phyloP scores from a whole-genome alignment of 768 basidiomycete genomes.

The Peribolospora kevripleyi region DNA sequence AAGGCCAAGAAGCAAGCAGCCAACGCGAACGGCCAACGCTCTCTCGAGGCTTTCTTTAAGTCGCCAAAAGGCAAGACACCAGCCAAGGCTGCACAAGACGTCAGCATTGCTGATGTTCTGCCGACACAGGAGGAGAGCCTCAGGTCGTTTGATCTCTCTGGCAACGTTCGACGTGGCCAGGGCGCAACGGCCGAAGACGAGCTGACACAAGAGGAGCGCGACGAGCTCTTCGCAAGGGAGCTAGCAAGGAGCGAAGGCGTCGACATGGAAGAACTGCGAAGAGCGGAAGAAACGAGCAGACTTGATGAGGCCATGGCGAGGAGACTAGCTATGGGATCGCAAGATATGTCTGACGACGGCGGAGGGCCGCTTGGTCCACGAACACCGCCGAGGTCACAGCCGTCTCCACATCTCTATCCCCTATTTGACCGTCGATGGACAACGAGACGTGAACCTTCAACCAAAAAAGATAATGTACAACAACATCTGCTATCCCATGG shows the following conservation, averaged over 20 bases:
- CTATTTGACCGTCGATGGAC: too few species aligned
- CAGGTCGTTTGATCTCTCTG: too few species aligned
- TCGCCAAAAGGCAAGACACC: too few species aligned
- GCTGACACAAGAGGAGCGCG: not conserved
- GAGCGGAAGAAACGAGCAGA: not conserved
- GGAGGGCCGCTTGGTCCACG: constrained; percentile 1
- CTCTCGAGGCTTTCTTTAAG: too few species aligned
- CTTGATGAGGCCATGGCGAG: not conserved
- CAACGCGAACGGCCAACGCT: too few species aligned
- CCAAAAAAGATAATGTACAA: too few species aligned
- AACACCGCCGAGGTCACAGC: constrained; percentile 6
- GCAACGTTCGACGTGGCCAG: too few species aligned
- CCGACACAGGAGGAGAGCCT: too few species aligned
- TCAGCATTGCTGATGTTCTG: too few species aligned
- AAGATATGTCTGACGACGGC: not conserved
- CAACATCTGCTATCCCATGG: not conserved
- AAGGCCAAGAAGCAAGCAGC: too few species aligned
- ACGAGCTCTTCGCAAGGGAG: not conserved
- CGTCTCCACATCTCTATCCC: not conserved
- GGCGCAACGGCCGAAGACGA: not conserved
- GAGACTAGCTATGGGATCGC: not conserved
- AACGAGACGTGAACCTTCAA: too few species aligned
- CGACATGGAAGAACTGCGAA: not conserved
- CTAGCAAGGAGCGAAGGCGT: not conserved
- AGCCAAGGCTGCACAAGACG: too few species aligned